Percentiles rank a stretch among this genome's conserved stretches.
Conservation (phyloP, 1,139 yeast species). For the Lodderomyces beijingensis region DNA sequence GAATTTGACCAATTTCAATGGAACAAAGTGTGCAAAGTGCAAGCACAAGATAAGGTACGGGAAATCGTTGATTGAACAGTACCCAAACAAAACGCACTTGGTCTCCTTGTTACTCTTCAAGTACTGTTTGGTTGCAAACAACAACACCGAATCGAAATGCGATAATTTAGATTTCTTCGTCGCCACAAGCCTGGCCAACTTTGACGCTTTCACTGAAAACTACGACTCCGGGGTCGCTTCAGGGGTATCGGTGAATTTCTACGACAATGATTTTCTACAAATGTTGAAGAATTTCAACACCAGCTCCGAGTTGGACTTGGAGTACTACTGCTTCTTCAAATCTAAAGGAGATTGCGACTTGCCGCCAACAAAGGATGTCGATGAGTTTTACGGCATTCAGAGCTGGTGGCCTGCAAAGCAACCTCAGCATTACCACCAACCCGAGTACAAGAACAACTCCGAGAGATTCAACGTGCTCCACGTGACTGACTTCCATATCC, state of each 20-base stretch:
- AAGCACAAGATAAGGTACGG: constrained; percentile 34
- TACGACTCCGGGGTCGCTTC: constrained; percentile 23
- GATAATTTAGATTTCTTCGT: constrained; percentile 36
- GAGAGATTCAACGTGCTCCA: constrained; percentile 58
- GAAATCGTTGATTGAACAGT: constrained; percentile 21
- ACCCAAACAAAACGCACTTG: constrained; percentile 35
- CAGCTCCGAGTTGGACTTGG: constrained; percentile 34
- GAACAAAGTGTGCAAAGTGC: constrained; percentile 33
- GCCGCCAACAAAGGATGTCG: constrained; percentile 28
- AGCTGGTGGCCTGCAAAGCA: constrained; percentile 32
- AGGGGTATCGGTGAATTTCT: constrained; percentile 25
- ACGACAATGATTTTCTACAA: constrained; percentile 38
- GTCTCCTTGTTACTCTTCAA: constrained; percentile 33
- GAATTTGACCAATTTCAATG: constrained; percentile 24
- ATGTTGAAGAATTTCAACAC: constrained; percentile 32
- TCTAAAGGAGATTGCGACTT: constrained; percentile 21
- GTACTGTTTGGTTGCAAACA: constrained; percentile 29
- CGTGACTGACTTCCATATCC: constrained; percentile 60
- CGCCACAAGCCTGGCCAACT: constrained; percentile 27
- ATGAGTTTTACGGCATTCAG: constrained; percentile 21
- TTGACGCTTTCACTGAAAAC: constrained; percentile 15
- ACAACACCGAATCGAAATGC: constrained; percentile 30
- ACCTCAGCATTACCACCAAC: constrained; percentile 20
- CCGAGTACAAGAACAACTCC: constrained; percentile 19
- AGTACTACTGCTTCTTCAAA: constrained; percentile 32